A percentile compares a stretch with the other conserved stretches of the same genome.
Evolutionary conservation across 2,329 filamentous ascomycete genomes (phyloP).

Genomic region (Colletotrichum chrysophilum): DNA sequence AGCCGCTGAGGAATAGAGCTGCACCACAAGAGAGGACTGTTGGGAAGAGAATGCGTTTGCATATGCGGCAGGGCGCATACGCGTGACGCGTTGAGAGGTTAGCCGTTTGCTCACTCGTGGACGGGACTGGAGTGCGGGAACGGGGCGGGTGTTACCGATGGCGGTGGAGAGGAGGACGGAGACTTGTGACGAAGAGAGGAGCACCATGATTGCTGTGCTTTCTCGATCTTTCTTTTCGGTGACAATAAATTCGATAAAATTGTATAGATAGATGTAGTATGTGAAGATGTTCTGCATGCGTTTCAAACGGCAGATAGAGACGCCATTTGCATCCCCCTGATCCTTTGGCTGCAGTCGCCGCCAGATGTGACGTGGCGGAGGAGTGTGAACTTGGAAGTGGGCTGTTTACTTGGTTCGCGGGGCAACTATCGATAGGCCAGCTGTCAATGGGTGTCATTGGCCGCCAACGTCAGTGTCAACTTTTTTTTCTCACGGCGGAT

Average conservation of each 20-base stretch:
- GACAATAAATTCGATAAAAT: neutral
- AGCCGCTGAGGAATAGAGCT: conserved; percentile 86
- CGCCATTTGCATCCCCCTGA: neutral
- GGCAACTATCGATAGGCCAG: conserved; percentile 51
- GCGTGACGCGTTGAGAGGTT: neutral
- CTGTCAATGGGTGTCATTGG: neutral
- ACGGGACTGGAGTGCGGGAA: conserved; percentile 15
- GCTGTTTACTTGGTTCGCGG: conserved; percentile 37
- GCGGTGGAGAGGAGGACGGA: conserved; percentile 68
- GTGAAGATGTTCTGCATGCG: neutral
- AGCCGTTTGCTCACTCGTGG: neutral
- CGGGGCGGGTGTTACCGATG: conserved; percentile 57
- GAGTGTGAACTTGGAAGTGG: neutral
- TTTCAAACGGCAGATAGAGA: neutral
- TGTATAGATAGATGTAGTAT: neutral
- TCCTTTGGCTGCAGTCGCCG: neutral
- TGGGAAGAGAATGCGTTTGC: neutral
- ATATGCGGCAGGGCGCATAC: neutral
- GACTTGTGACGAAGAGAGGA: conserved; percentile 74
- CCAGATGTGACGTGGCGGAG: neutral
- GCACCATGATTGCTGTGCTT: conserved; percentile 34
- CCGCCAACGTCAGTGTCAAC: neutral
- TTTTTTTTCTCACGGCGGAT: conserved; percentile 2
- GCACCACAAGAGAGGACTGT: conserved; percentile 78
- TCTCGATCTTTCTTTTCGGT: neutral